Percentiles rank a stretch among this genome's conserved stretches.
Conservation (phyloP, 2,329 filamentous ascomycete species). For the Fusarium sp. region DNA sequence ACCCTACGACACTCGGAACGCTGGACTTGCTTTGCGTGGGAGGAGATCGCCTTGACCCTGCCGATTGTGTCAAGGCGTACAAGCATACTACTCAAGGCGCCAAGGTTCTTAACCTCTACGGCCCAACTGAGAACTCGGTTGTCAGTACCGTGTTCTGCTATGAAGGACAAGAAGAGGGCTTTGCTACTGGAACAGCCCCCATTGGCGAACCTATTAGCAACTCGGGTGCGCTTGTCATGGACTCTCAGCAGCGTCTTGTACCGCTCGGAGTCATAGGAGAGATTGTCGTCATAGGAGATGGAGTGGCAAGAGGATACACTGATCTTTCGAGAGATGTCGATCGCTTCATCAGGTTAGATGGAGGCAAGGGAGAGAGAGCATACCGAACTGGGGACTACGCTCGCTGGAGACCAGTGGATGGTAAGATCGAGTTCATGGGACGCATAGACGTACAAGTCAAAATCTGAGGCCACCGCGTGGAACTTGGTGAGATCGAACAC, state of each 20-base stretch:
- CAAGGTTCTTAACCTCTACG: conserved; percentile 24
- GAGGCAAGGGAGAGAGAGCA: conserved; percentile 10
- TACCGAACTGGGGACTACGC: conserved; percentile 45
- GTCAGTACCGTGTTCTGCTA: conserved; percentile 4
- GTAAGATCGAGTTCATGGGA: conserved; percentile 43
- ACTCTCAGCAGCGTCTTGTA: conserved; percentile 34
- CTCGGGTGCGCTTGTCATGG: conserved; percentile 41
- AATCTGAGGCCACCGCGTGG: conserved; percentile 45
- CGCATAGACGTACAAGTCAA: conserved; percentile 46
- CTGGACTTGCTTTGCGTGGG: conserved; percentile 23
- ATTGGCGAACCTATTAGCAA: conserved; percentile 35
- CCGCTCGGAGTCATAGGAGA: conserved; percentile 44
- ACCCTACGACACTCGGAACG: neutral
- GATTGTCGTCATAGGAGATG: conserved; percentile 43
- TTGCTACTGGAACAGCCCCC: conserved; percentile 25
- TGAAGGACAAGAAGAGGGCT: neutral
- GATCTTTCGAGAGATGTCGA: conserved; percentile 15
- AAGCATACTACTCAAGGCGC: neutral
- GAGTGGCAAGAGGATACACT: conserved; percentile 26
- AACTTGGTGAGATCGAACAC: conserved; percentile 35
- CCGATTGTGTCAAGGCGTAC: conserved; percentile 4
- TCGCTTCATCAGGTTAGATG: conserved; percentile 28
- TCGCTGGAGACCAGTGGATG: conserved; percentile 35
- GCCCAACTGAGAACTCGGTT: conserved; percentile 34
- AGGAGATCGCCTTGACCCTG: conserved; percentile 34